A percentile compares a stretch with the other conserved stretches of the same genome.
phyloP scores from a whole-genome alignment of 371 early-diverging fungal genomes.

The Mucor irregularis region DNA sequence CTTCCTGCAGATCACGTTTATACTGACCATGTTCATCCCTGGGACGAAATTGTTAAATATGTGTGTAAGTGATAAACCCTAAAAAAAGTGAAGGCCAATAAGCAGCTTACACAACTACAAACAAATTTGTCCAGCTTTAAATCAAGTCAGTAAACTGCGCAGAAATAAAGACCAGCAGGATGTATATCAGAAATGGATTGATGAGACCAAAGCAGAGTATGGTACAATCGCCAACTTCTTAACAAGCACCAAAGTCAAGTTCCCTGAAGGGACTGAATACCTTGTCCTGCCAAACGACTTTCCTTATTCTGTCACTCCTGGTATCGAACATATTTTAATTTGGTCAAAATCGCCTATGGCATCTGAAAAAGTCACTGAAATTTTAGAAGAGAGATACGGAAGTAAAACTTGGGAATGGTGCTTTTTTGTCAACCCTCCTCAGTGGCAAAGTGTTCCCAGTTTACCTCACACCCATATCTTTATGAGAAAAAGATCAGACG shows the following conservation, averaged over 20 bases:
- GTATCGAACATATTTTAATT: slow-evolving; percentile 50
- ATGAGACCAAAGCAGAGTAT: slow-evolving; percentile 36
- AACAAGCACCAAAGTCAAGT: slow-evolving; percentile 41
- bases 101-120: neutral
- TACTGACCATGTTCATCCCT: slow-evolving; percentile 35
- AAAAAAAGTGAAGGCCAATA: too few species aligned
- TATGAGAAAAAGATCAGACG: slow-evolving; percentile 29
- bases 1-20: slow-evolving; percentile 3
- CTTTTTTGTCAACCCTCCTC: slow-evolving; percentile 48
- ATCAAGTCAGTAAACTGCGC: slow-evolving; percentile 31
- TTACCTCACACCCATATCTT: slow-evolving; percentile 49
- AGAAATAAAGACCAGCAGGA: slow-evolving; percentile 29
- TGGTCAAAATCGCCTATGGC: slow-evolving; percentile 56
- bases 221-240: slow-evolving; percentile 47
- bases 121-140: slow-evolving; percentile 20
- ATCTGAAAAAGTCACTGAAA: slow-evolving; percentile 18
- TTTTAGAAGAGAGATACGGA: slow-evolving; percentile 31
- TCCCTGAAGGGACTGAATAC: slow-evolving; percentile 28
- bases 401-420: slow-evolving; percentile 33
- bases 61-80: slow-evolving; percentile 31
- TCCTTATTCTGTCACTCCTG: slow-evolving; percentile 57
- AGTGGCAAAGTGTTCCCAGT: slow-evolving; percentile 35
- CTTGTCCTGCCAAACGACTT: slow-evolving; percentile 63
- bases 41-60: slow-evolving; percentile 38
- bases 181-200: slow-evolving; percentile 41